A percentile compares a stretch with the other conserved stretches of the same genome.
phyloP scores from a whole-genome alignment of 495 filamentous ascomycete genomes.

The Xylaria sp. region DNA sequence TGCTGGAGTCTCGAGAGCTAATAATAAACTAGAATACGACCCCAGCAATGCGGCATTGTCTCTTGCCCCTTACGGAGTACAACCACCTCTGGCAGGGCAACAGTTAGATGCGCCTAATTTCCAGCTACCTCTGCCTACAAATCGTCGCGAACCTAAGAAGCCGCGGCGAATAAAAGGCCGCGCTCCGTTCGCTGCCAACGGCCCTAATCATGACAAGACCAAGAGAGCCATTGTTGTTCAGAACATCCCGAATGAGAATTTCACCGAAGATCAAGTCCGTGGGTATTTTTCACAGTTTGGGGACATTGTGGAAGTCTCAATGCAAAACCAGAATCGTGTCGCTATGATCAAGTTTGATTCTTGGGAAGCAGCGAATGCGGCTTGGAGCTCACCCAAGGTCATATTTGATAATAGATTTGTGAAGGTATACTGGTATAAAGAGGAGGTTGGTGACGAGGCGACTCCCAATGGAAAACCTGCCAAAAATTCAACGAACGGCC shows the following conservation, averaged over 20 bases:
- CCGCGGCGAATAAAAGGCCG: conserved; percentile 51
- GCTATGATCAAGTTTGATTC: conserved; percentile 82
- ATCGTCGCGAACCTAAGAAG: conserved; percentile 53
- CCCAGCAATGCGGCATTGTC: conserved; percentile 68
- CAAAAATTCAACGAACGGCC: conserved; percentile 33
- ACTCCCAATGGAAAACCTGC: conserved; percentile 34
- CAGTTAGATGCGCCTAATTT: conserved; percentile 24
- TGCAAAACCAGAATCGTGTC: conserved; percentile 78
- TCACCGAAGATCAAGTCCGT: conserved; percentile 74
- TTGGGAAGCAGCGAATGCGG: conserved; percentile 76
- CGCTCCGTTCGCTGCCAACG: conserved; percentile 74
- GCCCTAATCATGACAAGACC: conserved; percentile 74
- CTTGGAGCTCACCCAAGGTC: conserved; percentile 89
- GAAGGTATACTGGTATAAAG: conserved; percentile 94
- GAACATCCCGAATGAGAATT: conserved; percentile 88
- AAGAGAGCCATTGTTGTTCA: conserved; percentile 89
- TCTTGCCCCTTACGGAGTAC: conserved; percentile 30
- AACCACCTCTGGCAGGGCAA: conserved; percentile 21
- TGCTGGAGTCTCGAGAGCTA: conserved; percentile 23
- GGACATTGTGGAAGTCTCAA: conserved; percentile 70
- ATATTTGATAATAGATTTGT: conserved; percentile 98
- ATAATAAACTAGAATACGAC: conserved; percentile 74
- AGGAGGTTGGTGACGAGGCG: conserved; percentile 51
- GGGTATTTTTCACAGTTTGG: conserved; percentile 89
- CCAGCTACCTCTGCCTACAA: conserved; percentile 27